Base-by-base conservation (phyloP, 2,329 filamentous ascomycete genomes). In the Zopfia rhizophila region DNA sequence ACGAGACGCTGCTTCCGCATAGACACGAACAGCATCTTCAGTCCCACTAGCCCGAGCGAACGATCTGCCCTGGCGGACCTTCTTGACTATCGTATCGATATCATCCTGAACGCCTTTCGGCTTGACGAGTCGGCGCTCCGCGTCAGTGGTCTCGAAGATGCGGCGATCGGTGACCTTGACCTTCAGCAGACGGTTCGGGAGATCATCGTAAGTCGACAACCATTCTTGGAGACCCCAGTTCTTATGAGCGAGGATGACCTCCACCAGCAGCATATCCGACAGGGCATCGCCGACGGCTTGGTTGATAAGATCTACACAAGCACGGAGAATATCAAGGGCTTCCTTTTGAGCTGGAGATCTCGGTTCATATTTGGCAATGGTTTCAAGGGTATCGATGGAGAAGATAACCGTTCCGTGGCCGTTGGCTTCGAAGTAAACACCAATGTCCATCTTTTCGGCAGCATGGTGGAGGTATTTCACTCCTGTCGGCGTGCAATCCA, bases 381-480 rank as follows among this genome's bases (percentile, higher is more conserved):
- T 82, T 60, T 88, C 87, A 33, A 93, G 78, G 3, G 93, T 93
- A 48, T 90, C 86, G 46, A 88, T 84, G 1, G 90, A 96, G 80
- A 99, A 99, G 42, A 97, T 87, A 24, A 97, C 89, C 7, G 94
- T 99, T 56, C 94, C 94, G 73, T 99, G 94, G 21, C 94, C 94
- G 69, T 99, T 99, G 56, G 94, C 94, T 78, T 99, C 94, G 65
- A 99, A 99, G 78, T 99, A 99, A 39, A 97, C 91, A 45, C 94
- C 94, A 43, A 97, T 87, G 64, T 99, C 94, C 62, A 95, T 96
- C 57, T 92, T 90, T 64, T 90, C 86, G 27, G 94, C 94, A n/a
- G 91, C 94, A 68, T 97, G 94, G 75, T 99, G 94, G 53, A 99
- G 83, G 75, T 97, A 90, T 80, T 99, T 99, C 52, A 99, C 94